These are phyloP conservation scores for Parmales sp. DNA, from an alignment of 108 stramenopile genomes.

Conservation along the genomic window DNA sequence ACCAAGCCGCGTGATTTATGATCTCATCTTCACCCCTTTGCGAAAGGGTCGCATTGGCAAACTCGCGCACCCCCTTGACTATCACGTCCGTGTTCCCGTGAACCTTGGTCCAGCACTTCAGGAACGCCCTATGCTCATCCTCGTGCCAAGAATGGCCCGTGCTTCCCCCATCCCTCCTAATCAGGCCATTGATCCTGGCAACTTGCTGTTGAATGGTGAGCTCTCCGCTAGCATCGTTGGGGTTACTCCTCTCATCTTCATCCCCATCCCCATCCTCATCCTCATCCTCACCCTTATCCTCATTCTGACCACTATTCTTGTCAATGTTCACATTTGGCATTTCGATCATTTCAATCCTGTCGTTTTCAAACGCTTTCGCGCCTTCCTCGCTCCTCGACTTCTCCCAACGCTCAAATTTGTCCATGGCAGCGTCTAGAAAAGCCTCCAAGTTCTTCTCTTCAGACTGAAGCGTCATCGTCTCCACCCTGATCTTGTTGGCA, in stretches of 20 bases:
- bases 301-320: not conserved
- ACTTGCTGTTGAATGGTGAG: not conserved
- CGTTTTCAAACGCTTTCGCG: not conserved
- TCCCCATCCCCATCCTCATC: not conserved
- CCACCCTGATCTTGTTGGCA: not conserved
- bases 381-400: not conserved
- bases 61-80: not conserved
- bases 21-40: not conserved
- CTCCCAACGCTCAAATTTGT: slow-evolving; percentile 4
- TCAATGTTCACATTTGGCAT: not conserved
- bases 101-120: not conserved
- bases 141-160: not conserved
- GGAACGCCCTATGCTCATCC: not conserved
- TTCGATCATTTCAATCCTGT: not conserved
- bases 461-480: not conserved
- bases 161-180: not conserved
- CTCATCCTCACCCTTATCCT: not conserved
- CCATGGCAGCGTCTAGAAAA: not conserved
- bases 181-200: not conserved
- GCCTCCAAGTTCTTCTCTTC: not conserved
- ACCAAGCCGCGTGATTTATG: slow-evolving; percentile 7
- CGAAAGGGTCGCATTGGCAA: not conserved
- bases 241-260: not conserved
- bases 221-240: not conserved
- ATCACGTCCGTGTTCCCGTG: not conserved